Evolutionary conservation across 2,329 filamentous ascomycete genomes (phyloP).

Genomic region (Alternaria metachromatica): DNA sequence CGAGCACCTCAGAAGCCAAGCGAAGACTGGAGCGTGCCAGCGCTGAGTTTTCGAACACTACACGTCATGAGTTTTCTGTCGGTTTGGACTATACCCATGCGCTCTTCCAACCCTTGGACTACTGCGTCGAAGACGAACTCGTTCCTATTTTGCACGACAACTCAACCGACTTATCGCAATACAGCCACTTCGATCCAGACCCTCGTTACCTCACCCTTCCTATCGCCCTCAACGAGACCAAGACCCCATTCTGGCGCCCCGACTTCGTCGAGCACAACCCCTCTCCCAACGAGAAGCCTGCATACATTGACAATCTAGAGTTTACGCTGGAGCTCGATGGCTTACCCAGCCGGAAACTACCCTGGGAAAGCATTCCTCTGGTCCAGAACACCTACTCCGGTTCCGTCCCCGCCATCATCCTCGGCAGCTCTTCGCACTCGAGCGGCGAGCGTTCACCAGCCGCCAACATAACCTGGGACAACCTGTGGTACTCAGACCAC

Average conservation of each 20-base stretch:
- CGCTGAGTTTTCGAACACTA: conserved; percentile 40
- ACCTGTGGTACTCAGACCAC: conserved; percentile 59
- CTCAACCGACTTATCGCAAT: conserved; percentile 46
- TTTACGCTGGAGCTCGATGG: conserved; percentile 47
- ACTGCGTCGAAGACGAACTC: conserved; percentile 37
- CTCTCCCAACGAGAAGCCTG: conserved; percentile 34
- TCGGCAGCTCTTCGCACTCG: conserved; percentile 39
- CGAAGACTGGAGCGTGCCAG: conserved; percentile 16
- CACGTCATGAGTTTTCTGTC: conserved; percentile 58
- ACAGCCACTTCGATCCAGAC: conserved; percentile 39
- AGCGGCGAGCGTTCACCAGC: conserved; percentile 22
- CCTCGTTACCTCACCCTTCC: conserved; percentile 50
- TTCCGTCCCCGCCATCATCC: conserved; percentile 54
- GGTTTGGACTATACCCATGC: conserved; percentile 60
- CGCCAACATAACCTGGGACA: conserved; percentile 49
- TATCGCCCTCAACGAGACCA: conserved; percentile 35
- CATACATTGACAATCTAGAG: conserved; percentile 40
- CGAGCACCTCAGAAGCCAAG: conserved; percentile 49
- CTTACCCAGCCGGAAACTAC: conserved; percentile 50
- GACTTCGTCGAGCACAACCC: conserved; percentile 34
- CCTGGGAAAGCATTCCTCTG: conserved; percentile 54
- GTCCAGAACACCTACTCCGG: conserved; percentile 58
- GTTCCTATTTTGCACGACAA: conserved; percentile 38
- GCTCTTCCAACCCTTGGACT: conserved; percentile 51
- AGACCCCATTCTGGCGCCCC: conserved; percentile 41